Evolutionary conservation across 83 land plant genomes (phyloP), one percentile per base, ranked within the genome.

Genomic region (Diphasiastrum complanatum): DNA sequence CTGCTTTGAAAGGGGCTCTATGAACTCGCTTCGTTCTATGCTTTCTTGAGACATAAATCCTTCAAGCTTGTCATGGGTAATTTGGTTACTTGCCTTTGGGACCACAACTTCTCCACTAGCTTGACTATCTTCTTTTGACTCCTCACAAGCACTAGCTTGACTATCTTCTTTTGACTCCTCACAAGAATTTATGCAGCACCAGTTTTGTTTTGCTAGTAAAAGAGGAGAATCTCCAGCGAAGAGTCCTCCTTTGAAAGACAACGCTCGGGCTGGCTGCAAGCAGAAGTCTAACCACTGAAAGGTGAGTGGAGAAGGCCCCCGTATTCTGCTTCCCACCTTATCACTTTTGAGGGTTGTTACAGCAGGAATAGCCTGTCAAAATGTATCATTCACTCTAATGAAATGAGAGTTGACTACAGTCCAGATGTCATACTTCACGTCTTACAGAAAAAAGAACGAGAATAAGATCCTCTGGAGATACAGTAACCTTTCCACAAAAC

Each of bases 281-380:
- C 96, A 88, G 72, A 92, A 92, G 19, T 88, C 88, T 33, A 88
- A 64, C 98, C 98, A 92, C 60, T 92, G 96, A 63, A 79, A 71
- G 50, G 77, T 60, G 23, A 88, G 70, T n/a, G 98, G 98, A 35
- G 96, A 92, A 40, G 96, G 90, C 1, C 95, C 83, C 25, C 87
- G 69, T 3, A 79, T 60, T 50, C 98, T 77, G 12, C 96, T 87
- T 31, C 98, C 98, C 41, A 81, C 65, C 49, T 51, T 58, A 23
- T 74, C 56, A 29, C 75, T 82, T 12, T 30, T 26, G 35, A 85
- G 47, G 47, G 49, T 74, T 19, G 82, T 78, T 24, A 81, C 69
- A 59, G 95, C 78, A 4, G 98, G 98, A 2, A 92, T 68, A 43
- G 83, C 88, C 98, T 92, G 75, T 53, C 56, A 63, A n/a, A n/a